phyloP scores from a whole-genome alignment of 2,329 filamentous ascomycete genomes.

The Trichoderma atroviride region DNA sequence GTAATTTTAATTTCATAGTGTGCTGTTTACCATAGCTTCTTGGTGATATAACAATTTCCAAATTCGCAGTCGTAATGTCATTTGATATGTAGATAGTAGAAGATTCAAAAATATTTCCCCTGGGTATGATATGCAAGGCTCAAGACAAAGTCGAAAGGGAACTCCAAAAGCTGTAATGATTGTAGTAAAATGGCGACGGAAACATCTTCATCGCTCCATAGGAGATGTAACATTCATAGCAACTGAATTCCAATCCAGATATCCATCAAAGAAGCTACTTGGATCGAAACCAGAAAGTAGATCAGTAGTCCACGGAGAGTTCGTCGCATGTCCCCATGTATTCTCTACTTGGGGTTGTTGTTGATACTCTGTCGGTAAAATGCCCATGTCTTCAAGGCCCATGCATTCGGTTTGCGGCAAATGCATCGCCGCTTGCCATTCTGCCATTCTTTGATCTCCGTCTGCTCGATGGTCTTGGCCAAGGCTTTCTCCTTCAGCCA shows the following conservation, averaged over 20 bases:
- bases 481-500: conserved; percentile 40
- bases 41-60: background rate
- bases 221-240: conserved; percentile 39
- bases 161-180: background rate
- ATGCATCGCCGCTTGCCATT: conserved; percentile 27
- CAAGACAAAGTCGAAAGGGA: background rate
- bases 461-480: conserved; percentile 29
- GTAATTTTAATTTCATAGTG: background rate
- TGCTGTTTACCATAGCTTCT: too few relatives aligned
- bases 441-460: conserved; percentile 15
- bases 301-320: conserved; percentile 37
- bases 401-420: conserved; percentile 15
- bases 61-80: background rate
- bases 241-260: conserved; percentile 41
- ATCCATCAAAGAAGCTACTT: conserved; percentile 41
- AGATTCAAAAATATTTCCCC: background rate
- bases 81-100: background rate
- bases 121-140: background rate
- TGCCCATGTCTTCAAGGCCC: conserved; percentile 16
- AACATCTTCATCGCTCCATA: conserved; percentile 31
- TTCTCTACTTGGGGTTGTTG: background rate
- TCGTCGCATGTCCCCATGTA: background rate
- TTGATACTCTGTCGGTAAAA: background rate
- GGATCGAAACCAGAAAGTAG: conserved; percentile 41
- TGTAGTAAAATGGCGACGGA: background rate